Base-by-base conservation (phyloP, 2,329 filamentous ascomycete species). In the Phialocephala subalpina region DNA sequence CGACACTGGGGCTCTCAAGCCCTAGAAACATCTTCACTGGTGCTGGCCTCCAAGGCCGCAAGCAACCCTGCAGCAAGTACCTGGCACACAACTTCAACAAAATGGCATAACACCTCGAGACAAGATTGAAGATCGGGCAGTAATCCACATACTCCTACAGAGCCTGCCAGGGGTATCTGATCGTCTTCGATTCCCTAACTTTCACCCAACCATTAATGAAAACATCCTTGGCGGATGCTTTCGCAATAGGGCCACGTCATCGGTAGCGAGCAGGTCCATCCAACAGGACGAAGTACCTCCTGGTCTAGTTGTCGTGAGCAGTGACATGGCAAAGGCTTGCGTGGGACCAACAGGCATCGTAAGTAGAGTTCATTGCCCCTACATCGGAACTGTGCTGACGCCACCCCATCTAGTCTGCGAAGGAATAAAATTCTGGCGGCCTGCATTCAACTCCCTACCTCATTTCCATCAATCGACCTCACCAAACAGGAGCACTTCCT, bases 61-160 rank as follows among this genome's bases (percentile, higher is more conserved):
- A 49, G 60, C 45, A 70, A 67, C 49, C 67, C 67, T 56, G 68
- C 67, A 62, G 66, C 69, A 60, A 84, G 92, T 90, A 90, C 92
- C 80, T 92, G 90, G 90, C 92, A 91, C 81, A 33, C 4, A 33
- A 5, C 29, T 5, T 5, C 29, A 33, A 33, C 29, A 33, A 9
- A 33, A 33, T 9, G 29, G 29, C 29, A 33, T 9, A 33, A 33
- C 29, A 33, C 29, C 29, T 33, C 9, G 9, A 9, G 9, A 33
- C 29, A 33, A 33, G 29, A 33, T 5, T 5, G 29, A 33, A 33
- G 29, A 33, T 9, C 29, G 9, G 29, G 4, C n/a, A n/a, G n/a
- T 33, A 33, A 33, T 33, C 29, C 9, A 33, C 29, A 33, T 33
- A 33, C 29, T 33, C 29, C 9, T 5, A 33, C 29, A 33, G 29